A percentile compares a stretch with the other conserved stretches of the same genome.
These are phyloP conservation scores for Eugenia klotzschiana DNA, from an alignment of 441 rosid genomes.

Conservation along the genomic window DNA sequence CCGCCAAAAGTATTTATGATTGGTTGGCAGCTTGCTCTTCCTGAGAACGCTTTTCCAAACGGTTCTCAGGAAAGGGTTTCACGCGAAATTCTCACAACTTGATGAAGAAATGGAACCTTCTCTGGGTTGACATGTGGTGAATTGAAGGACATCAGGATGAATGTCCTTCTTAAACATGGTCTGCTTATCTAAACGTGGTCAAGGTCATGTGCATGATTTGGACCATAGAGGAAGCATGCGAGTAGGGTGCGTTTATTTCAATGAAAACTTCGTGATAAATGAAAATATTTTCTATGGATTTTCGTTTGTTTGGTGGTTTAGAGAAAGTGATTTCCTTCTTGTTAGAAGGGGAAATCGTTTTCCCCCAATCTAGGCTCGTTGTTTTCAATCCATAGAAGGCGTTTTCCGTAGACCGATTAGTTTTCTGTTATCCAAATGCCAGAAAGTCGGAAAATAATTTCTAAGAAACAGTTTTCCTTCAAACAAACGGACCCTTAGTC, in stretches of 20 bases:
- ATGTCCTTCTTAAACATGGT: neutral
- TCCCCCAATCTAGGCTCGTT: too few relatives aligned
- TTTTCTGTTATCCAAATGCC: too few relatives aligned
- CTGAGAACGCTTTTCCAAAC: neutral
- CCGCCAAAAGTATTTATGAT: neutral
- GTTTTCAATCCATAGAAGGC: too few relatives aligned
- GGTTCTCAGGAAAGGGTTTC: neutral
- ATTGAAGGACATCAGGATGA: neutral
- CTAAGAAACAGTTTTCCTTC: too few relatives aligned
- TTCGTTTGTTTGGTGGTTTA: too few relatives aligned
- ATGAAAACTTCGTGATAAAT: too few relatives aligned
- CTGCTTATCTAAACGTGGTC: neutral
- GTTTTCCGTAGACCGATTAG: too few relatives aligned
- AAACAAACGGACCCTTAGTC: neutral
- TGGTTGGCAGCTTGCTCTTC: neutral
- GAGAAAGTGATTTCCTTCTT: too few relatives aligned
- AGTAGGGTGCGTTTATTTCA: neutral
- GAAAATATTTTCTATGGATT: too few relatives aligned
- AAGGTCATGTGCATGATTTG: neutral
- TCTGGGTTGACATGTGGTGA: neutral
- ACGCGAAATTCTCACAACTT: neutral
- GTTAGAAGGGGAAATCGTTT: too few relatives aligned
- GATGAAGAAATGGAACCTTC: neutral
- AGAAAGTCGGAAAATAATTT: too few relatives aligned
- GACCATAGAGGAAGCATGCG: neutral